These are phyloP conservation scores for Rhodofomes roseus DNA, from an alignment of 1,284 basidiomycete species.

Conservation along the genomic window DNA sequence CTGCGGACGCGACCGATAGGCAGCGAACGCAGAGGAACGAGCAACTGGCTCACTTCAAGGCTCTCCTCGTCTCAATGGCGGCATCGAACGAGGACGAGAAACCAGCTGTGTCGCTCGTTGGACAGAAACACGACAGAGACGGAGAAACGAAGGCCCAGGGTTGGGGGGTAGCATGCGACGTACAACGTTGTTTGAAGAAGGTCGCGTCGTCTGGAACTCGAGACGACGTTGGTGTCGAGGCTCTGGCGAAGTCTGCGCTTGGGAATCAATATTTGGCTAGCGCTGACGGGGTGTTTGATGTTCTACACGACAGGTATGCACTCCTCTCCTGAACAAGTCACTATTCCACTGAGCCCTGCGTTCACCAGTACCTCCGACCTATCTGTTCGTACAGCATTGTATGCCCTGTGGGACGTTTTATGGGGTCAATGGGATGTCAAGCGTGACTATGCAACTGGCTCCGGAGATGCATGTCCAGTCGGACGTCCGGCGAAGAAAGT, in stretches of 20 bases:
- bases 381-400: too few species aligned
- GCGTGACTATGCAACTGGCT: too few species aligned
- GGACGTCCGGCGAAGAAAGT: too few species aligned
- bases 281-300: not conserved
- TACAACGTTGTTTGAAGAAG: not conserved
- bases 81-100: not conserved
- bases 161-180: not conserved
- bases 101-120: not conserved
- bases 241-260: not conserved
- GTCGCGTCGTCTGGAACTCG: too few species aligned
- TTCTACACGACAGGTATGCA: not conserved
- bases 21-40: not conserved
- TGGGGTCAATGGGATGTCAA: too few species aligned
- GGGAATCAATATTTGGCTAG: not conserved
- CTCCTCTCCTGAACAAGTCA: too few species aligned
- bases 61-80: not conserved
- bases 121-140: not conserved
- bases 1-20: not conserved
- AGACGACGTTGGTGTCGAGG: not conserved
- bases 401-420: too few species aligned
- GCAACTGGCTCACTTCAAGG: not conserved
- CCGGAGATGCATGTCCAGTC: too few species aligned
- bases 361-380: too few species aligned
- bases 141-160: not conserved
- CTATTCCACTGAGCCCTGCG: too few species aligned